phyloP scores from a whole-genome alignment of 768 basidiomycete species.

The Rubroboletus pulcherrimus region DNA sequence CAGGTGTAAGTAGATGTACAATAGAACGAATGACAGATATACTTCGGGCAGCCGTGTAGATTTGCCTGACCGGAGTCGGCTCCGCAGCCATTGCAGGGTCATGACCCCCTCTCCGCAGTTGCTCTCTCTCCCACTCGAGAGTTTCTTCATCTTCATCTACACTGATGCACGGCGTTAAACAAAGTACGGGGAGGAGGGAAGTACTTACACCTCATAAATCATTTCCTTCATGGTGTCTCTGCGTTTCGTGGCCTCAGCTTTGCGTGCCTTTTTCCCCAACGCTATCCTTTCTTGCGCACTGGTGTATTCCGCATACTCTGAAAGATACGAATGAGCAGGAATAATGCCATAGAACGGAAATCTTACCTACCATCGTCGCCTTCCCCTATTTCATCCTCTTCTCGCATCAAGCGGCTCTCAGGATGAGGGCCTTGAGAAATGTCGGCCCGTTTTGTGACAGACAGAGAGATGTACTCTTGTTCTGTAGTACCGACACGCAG shows the following conservation, averaged over 20 bases:
- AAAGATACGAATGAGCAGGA: constrained; percentile 5
- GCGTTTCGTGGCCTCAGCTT: constrained; percentile 61
- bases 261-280: constrained; percentile 76
- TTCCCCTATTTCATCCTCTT: constrained; percentile 86
- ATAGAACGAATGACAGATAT: constrained; percentile 22
- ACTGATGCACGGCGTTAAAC: constrained; percentile 32
- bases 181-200: background rate
- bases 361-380: constrained; percentile 72
- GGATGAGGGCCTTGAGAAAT: constrained; percentile 73
- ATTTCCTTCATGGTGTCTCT: constrained; percentile 73
- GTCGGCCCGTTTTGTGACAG: constrained; percentile 55
- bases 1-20: constrained; percentile 10
- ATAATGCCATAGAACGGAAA: background rate
- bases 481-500: constrained; percentile 48
- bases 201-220: constrained; percentile 74
- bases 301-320: constrained; percentile 85
- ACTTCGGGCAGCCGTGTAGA: constrained; percentile 75
- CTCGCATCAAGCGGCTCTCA: constrained; percentile 74
- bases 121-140: constrained; percentile 81
- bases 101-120: constrained; percentile 72
- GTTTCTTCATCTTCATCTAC: constrained; percentile 84
- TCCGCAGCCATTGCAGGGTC: constrained; percentile 35
- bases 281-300: constrained; percentile 85
- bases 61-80: constrained; percentile 43
- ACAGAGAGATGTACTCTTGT: constrained; percentile 78